Evolutionary conservation across 108 stramenopile genomes (phyloP), one percentile per base, ranked within the genome.

Genomic region (Nannochloropsis gaditana): DNA sequence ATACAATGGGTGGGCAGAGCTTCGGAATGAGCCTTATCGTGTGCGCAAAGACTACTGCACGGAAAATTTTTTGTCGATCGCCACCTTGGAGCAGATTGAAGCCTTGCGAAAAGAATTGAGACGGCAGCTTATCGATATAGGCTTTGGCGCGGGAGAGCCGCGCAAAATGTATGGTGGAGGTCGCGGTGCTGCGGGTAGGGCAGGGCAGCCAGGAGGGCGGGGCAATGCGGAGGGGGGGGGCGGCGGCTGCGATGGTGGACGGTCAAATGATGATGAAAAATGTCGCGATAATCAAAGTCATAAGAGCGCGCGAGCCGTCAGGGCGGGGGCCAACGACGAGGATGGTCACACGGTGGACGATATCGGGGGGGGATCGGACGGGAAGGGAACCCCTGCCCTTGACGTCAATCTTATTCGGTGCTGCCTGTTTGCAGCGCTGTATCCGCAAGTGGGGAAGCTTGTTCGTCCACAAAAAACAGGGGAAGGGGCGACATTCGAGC

Each of bases 71-170:
- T 83, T 97, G 47, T 95, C 92, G 83, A 84, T 86, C 82, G 44
- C 86, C 8, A 93, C 94, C 5, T 87, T 98, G 43, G 86, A 85
- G 15, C 95, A 95, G 87, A 94, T 96, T 59, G 87, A 91, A 9
- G 93, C 94, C 21, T 84, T 92, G 80, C 87, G 94, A 47, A 81
- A 86, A 79, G 95, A 97, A 84, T 95, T 94, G 84, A 80, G 94
- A 45, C 90, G 91, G 43, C 89, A 95, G 43, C 91, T 97, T 2
- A 88, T 89, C 43, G 87, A 90, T 21, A 95, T 96, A 80, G 95
- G 96, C 0, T 96, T 97, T 73, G 59, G 19, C 15, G 59, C 59
- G 59, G 2, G 59, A 73, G 59, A 8, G 59, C 59, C 59, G n/a
- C 59, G 59, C 4, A 73, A n/a, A n/a, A n/a, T 73, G 59, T 73